Conservation (phyloP, 1,139 yeast genomes). For the Debaryomycetaceae sp. region DNA sequence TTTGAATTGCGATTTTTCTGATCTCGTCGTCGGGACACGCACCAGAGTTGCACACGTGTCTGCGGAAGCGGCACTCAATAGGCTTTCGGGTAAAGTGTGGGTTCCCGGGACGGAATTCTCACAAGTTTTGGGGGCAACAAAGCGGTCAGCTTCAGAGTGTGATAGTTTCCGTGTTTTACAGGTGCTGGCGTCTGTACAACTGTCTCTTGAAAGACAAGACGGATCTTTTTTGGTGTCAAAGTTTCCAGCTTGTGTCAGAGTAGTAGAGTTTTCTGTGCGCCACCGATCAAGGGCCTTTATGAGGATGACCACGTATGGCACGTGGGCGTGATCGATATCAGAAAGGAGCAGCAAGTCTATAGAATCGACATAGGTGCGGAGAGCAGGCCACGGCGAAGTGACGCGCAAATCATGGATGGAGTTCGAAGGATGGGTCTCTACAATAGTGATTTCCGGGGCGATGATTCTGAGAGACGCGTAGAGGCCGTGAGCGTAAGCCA, state of each 20-base stretch:
- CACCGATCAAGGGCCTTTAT: constrained; percentile 44
- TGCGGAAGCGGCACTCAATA: no score
- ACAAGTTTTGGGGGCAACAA: no score
- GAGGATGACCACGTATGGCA: constrained; percentile 65
- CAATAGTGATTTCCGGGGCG: constrained; percentile 43
- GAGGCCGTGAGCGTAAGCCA: constrained; percentile 48
- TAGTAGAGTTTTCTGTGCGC: constrained; percentile 19
- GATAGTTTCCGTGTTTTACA: constrained; percentile 11
- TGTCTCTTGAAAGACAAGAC: no score
- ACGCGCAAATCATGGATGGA: constrained; percentile 59
- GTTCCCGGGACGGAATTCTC: no score
- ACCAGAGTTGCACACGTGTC: no score
- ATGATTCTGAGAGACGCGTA: constrained; percentile 54
- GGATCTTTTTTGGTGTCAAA: no score
- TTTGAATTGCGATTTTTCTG: constrained; percentile 41
- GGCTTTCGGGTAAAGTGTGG: constrained; percentile 5
- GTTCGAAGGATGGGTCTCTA: constrained; percentile 69
- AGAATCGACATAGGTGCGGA: constrained; percentile 40
- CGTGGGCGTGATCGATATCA: constrained; percentile 49
- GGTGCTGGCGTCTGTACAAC: no score
- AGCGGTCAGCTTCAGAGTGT: not conserved
- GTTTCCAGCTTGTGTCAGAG: no score
- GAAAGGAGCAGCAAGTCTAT: constrained; percentile 37
- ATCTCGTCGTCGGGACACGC: constrained; percentile 38
- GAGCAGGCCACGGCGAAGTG: constrained; percentile 66